Conservation (phyloP, 2,329 filamentous ascomycete genomes). For the Colletotrichum siamense region DNA sequence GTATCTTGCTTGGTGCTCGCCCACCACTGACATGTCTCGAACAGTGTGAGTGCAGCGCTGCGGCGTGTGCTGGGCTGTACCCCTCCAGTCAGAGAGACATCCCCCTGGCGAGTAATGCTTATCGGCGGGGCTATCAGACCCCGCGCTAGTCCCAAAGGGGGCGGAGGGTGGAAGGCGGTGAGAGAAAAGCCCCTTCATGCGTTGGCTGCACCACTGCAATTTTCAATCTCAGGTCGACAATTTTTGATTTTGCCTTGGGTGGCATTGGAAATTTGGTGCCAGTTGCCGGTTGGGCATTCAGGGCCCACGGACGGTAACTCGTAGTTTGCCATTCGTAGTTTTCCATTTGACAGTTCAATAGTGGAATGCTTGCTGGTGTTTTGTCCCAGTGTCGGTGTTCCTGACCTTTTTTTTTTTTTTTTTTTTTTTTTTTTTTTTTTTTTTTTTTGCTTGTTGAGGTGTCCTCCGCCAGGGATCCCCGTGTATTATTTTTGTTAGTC, state of each 20-base stretch:
- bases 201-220: constrained; percentile 13
- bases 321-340: neutral
- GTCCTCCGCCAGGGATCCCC: neutral
- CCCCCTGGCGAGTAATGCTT: constrained; percentile 27
- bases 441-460: constrained; percentile 1
- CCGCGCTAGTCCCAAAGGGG: constrained; percentile 24
- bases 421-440: neutral
- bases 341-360: neutral
- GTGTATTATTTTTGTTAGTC: neutral
- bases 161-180: constrained; percentile 29
- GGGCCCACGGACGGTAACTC: neutral
- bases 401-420: constrained; percentile 6
- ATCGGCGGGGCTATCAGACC: constrained; percentile 28
- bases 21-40: neutral
- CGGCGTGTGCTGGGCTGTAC: neutral
- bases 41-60: neutral
- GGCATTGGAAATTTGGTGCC: neutral
- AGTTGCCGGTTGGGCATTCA: neutral
- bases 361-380: neutral
- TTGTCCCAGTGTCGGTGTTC: neutral
- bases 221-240: neutral
- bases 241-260: neutral
- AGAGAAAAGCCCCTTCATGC: constrained; percentile 26
- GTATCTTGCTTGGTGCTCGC: neutral
- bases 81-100: neutral